A percentile compares a stretch with the other conserved stretches of the same genome.
Conservation (phyloP, 345 rosid genomes). For the Eucalyptus caleyi region DNA sequence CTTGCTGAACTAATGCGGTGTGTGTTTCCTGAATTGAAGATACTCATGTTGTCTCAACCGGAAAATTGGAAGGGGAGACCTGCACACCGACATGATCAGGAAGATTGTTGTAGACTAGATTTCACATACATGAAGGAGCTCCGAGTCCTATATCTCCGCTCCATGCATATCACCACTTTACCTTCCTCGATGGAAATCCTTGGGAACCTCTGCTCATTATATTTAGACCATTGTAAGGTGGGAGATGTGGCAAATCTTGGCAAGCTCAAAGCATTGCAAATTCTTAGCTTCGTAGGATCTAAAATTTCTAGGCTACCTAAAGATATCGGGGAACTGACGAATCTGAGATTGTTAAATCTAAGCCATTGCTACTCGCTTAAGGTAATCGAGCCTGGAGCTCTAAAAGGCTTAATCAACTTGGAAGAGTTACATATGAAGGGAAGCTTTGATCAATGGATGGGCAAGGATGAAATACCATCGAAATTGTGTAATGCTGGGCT, state of each 20-base stretch:
- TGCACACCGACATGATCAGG: no score
- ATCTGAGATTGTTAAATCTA: no score
- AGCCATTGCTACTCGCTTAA: fast-evolving
- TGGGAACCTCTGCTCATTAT: fast-evolving
- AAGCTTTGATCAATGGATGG: fast-evolving
- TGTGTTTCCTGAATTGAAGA: fast-evolving
- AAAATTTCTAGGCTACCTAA: fast-evolving
- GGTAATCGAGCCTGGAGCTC: fast-evolving
- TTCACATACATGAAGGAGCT: fast-evolving
- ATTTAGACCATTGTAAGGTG: no score
- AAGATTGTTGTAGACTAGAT: no score
- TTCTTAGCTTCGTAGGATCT: fast-evolving
- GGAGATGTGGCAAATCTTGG: background rate
- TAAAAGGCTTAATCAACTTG: fast-evolving
- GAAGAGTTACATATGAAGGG: no score
- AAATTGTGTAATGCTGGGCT: no score
- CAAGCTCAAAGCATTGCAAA: background rate
- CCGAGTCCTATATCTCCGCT: background rate
- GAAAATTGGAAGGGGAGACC: no score
- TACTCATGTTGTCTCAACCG: background rate
- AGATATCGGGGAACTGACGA: fast-evolving
- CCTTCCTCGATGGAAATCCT: background rate
- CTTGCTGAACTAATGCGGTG: fast-evolving
- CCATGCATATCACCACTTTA: background rate
- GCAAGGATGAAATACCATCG: fast-evolving